Evolutionary conservation across 495 filamentous ascomycete genomes (phyloP), one percentile per base, ranked within the genome.

Genomic region (Neurospora tetraspora): DNA sequence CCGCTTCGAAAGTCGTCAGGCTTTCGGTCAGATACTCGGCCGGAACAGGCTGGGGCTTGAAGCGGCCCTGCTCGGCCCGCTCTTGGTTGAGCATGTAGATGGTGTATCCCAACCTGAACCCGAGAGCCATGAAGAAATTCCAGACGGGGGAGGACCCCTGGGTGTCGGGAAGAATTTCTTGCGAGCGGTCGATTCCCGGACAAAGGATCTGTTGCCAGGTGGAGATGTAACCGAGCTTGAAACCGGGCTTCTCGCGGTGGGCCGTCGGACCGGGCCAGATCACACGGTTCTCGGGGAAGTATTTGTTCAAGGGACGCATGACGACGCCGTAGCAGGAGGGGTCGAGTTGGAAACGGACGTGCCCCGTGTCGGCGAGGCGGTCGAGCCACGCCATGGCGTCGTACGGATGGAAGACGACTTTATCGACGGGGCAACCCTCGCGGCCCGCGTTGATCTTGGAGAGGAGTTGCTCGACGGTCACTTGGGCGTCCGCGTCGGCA

Each of bases 331-430:
- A 81, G 61, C 70, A 76, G 10, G 37, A 40, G 0, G 68, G 73
- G 36, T 81, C 76, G 5, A 71, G 69, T 5, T 39, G 39, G 73
- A 79, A 80, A 18, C 74, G 71, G 40, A 77, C 53, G 20, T 74
- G 73, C 0, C 76, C 78, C 2, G 38, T 72, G 2, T 69, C 20
- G 18, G 70, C 39, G 71, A 81, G 39, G 20, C 78, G 53, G 47
- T 79, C 77, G 53, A 80, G 75, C 68, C 72, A 80, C 38, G 65
- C 65, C 65, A 75, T 75, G n/a, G 80, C 78, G 36, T 81, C 75
- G 40, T 69, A 75, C 0, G 77, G 76, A 11, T 70, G 18, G 37
- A 81, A 80, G 18, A 69, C 59, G 43, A 27, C 27, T 71, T 76
- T 78, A 14, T 76, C 70, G 40, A 74, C 70, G 69, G 71, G 43